Percentiles rank a stretch among this genome's conserved stretches.
Evolutionary conservation across 2,329 filamentous ascomycete genomes (phyloP).

Genomic region (Penicillium sp.): DNA sequence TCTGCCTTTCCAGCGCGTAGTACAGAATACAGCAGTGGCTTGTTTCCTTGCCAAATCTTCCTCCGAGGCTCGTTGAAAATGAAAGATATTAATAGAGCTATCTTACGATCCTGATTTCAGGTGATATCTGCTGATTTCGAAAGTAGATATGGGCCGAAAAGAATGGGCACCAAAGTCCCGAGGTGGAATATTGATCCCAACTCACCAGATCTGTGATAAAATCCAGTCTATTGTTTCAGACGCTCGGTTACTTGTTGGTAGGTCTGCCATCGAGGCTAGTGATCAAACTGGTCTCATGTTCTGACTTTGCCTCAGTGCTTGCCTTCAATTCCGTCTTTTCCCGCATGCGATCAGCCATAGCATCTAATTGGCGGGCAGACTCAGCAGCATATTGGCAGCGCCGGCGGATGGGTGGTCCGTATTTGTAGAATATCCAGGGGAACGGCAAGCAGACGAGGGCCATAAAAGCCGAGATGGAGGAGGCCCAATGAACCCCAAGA

Average conservation of each 20-base stretch:
- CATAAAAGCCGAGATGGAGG: conserved; percentile 25
- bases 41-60: neutral
- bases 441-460: conserved; percentile 33
- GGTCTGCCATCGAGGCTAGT: neutral
- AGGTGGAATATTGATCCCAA: too few species aligned
- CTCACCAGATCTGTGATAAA: too few species aligned
- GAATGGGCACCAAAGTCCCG: too few species aligned
- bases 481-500: conserved; percentile 46
- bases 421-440: conserved; percentile 27
- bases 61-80: too few species aligned
- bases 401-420: neutral
- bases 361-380: conserved; percentile 5
- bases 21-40: neutral
- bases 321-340: neutral
- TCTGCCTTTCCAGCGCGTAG: too few species aligned
- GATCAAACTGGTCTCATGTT: neutral
- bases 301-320: neutral
- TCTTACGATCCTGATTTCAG: neutral
- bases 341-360: neutral
- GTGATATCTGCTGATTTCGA: too few species aligned
- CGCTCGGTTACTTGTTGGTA: neutral
- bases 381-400: conserved; percentile 5
- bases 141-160: too few species aligned
- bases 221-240: neutral
- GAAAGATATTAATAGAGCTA: neutral